Percentiles rank a stretch among this genome's conserved stretches.
These are phyloP conservation scores for Botrytis porri DNA, from an alignment of 2,329 filamentous ascomycete genomes.

Conservation along the genomic window DNA sequence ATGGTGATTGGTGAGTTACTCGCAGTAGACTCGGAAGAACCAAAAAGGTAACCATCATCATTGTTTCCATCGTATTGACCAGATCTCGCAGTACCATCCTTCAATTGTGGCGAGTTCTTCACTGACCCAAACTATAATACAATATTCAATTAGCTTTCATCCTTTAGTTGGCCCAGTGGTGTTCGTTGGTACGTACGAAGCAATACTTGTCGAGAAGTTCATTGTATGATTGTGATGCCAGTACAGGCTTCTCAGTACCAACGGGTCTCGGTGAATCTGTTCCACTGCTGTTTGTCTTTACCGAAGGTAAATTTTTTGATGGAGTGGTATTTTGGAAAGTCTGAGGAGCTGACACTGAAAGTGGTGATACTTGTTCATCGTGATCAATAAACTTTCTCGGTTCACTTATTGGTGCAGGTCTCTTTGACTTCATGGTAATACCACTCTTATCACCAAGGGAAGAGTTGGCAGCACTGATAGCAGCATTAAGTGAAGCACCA, in stretches of 20 bases:
- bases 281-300: conserved; percentile 31
- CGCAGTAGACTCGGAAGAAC: conserved; percentile 39
- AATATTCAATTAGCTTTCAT: conserved; percentile 43
- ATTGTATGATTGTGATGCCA: conserved; percentile 88
- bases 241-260: conserved; percentile 61
- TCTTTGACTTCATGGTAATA: conserved; percentile 44
- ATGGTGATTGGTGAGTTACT: conserved; percentile 36
- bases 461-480: conserved; percentile 71
- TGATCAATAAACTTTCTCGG: conserved; percentile 24
- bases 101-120: conserved; percentile 50
- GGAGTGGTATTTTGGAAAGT: conserved; percentile 27
- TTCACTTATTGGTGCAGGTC: conserved; percentile 27
- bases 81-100: conserved; percentile 46
- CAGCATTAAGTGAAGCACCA: conserved; percentile 81
- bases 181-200: conserved; percentile 79
- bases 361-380: conserved; percentile 24
- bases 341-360: conserved; percentile 25
- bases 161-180: conserved; percentile 30
- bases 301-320: conserved; percentile 32
- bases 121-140: conserved; percentile 58
- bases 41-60: conserved; percentile 40
- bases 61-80: conserved; percentile 46
- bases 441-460: conserved; percentile 57
- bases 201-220: conserved; percentile 99
- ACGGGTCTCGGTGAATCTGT: conserved; percentile 51